Percentiles rank a stretch among this genome's conserved stretches.
Conservation (phyloP, 106 monocot species). For the Apostasia shenzhenica region DNA sequence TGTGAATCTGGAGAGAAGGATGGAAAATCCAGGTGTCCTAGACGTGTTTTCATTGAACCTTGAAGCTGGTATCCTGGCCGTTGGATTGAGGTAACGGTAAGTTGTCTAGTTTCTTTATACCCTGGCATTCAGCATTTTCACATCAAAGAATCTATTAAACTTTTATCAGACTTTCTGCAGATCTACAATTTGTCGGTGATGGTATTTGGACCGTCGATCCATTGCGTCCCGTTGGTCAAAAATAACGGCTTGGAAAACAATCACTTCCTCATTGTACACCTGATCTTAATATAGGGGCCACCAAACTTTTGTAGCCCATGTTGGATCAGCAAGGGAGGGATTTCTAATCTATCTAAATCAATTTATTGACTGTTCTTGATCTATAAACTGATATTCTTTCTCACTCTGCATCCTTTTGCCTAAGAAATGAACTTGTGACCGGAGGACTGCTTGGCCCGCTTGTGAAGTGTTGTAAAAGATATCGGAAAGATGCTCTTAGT, state of each 20-base stretch:
- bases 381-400: too few species aligned
- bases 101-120: neutral
- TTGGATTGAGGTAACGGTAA: slow-evolving; percentile 76
- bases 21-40: slow-evolving; percentile 58
- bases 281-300: too few species aligned
- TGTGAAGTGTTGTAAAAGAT: too few species aligned
- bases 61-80: slow-evolving; percentile 80
- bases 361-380: too few species aligned
- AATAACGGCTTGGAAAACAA: slow-evolving; percentile 73
- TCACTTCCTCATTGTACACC: slow-evolving; percentile 36
- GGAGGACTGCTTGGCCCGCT: too few species aligned
- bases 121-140: neutral
- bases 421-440: too few species aligned
- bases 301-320: too few species aligned
- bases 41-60: slow-evolving; percentile 62
- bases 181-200: slow-evolving; percentile 93
- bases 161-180: slow-evolving; percentile 22
- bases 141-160: neutral
- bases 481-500: too few species aligned
- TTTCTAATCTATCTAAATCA: too few species aligned
- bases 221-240: slow-evolving; percentile 42
- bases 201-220: slow-evolving; percentile 82
- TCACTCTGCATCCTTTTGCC: too few species aligned
- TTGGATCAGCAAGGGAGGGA: too few species aligned
- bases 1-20: slow-evolving; percentile 47